A percentile compares a stretch with the other conserved stretches of the same genome.
These are phyloP conservation scores for Trichocomaceae sp. DNA, from an alignment of 2,329 filamentous ascomycete genomes.

Conservation along the genomic window DNA sequence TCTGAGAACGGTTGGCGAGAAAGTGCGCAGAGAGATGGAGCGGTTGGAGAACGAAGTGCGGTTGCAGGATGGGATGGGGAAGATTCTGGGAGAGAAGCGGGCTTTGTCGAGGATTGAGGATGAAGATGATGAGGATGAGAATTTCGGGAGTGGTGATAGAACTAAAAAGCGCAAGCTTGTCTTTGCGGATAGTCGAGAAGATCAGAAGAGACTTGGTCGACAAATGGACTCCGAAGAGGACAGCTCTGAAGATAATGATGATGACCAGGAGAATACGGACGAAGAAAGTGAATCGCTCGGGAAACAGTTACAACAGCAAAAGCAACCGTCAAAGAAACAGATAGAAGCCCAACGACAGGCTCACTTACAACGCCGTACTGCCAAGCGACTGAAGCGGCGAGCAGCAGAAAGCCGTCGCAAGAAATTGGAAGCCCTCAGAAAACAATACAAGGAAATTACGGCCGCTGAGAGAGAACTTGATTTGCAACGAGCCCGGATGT, in stretches of 20 bases:
- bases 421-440: constrained; percentile 48
- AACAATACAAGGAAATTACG: constrained; percentile 49
- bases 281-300: constrained; percentile 18
- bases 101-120: constrained; percentile 17
- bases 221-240: constrained; percentile 1
- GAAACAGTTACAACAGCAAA: constrained; percentile 14
- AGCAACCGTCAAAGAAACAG: constrained; percentile 33
- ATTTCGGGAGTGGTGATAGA: constrained; percentile 17
- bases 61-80: constrained; percentile 35
- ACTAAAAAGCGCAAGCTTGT: constrained; percentile 24
- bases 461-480: constrained; percentile 53
- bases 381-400: constrained; percentile 44
- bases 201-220: constrained; percentile 25
- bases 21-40: constrained; percentile 48
- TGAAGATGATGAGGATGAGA: constrained; percentile 18
- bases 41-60: constrained; percentile 42
- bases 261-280: too few species aligned
- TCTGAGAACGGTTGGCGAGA: constrained; percentile 52
- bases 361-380: constrained; percentile 31
- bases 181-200: constrained; percentile 35
- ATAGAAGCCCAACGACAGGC: constrained; percentile 38
- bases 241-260: constrained; percentile 19
- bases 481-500: constrained; percentile 56
- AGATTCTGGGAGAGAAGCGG: constrained; percentile 16
- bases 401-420: constrained; percentile 43